Conservation (phyloP, 2,329 filamentous ascomycete species). For the Diaporthe vexans region DNA sequence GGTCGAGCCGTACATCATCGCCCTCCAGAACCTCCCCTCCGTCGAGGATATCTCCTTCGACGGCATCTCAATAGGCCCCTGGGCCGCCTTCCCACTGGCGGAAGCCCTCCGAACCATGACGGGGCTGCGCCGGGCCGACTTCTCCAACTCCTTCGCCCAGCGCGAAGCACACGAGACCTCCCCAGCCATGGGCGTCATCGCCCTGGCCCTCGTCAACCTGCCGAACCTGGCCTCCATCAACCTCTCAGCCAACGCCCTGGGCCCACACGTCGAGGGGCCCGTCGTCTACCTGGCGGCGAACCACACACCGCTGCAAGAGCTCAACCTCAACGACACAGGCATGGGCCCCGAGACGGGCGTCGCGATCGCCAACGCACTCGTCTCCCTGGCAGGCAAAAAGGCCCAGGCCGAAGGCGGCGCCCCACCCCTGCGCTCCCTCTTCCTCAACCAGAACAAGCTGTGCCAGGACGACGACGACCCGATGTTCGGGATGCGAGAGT, state of each 20-base stretch:
- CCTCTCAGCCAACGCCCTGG: slow-evolving; percentile 3
- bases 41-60: slow-evolving; percentile 14
- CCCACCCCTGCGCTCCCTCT: neutral
- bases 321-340: neutral
- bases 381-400: neutral
- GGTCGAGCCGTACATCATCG: slow-evolving; percentile 1
- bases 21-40: neutral
- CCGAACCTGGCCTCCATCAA: neutral
- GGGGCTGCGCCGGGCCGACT: slow-evolving; percentile 10
- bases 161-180: neutral
- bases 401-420: neutral
- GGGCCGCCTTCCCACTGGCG: slow-evolving; percentile 7
- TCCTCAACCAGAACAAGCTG: neutral
- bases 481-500: neutral
- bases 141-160: slow-evolving; percentile 1
- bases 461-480: neutral
- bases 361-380: neutral
- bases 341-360: slow-evolving; percentile 1
- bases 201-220: neutral
- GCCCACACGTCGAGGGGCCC: slow-evolving; percentile 7
- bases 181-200: neutral
- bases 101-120: slow-evolving; percentile 10
- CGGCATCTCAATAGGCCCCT: neutral
- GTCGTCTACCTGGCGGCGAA: neutral
- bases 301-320: neutral